Base-by-base conservation (phyloP, 2,329 filamentous ascomycete species). In the Stemphylium beticola region DNA sequence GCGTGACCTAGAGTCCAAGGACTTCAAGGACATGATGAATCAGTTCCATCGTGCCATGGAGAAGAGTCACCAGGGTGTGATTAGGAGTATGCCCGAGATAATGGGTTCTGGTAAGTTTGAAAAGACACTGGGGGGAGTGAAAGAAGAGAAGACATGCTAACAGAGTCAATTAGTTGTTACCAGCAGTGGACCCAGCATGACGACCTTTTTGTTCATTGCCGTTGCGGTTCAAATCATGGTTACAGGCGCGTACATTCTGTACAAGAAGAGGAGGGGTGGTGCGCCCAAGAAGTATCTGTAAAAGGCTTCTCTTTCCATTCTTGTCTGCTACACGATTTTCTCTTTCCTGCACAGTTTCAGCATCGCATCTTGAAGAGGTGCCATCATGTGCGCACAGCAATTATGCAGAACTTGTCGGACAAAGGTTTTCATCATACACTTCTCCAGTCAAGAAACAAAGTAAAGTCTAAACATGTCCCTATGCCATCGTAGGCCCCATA, bases 201-300 rank as follows among this genome's bases (percentile, higher is more conserved):
- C 82, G 26, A 80, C 83, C 49, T 83, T 87, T 64, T 84, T 96
- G 61, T 83, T 88, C 67, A 78, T 92, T 55, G 83, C 96, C 54
- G 80, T 96, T 51, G 87, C 84, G 15, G 86, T 91, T 60, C 92
- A 97, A 77, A 71, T 90, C 43, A 72, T 92, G 62, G 79, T 96
- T 29, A 85, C 85, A 0, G 85, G 77, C 2, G 84, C 82, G 1
- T 96, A 93, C 71, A 74, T 91, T 33, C 72, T 87, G 55, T 96
- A 96, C 78, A 96, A 96, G 83, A 84, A 87, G 66, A 87, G 89
- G 70, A 85, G 88, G 77, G 82, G 85, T 34, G 86, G 82, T 60
- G 85, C 87, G 75, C 91, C 91, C n/a, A 96, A 96, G 83, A 97
- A 97, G 79, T 97, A 92, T 76, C 78, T 96, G 72, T 96, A 61